Evolutionary conservation across 805 yeast species (phyloP), one percentile per base, ranked within the genome.

Genomic region (Metschnikowia vanudenii): DNA sequence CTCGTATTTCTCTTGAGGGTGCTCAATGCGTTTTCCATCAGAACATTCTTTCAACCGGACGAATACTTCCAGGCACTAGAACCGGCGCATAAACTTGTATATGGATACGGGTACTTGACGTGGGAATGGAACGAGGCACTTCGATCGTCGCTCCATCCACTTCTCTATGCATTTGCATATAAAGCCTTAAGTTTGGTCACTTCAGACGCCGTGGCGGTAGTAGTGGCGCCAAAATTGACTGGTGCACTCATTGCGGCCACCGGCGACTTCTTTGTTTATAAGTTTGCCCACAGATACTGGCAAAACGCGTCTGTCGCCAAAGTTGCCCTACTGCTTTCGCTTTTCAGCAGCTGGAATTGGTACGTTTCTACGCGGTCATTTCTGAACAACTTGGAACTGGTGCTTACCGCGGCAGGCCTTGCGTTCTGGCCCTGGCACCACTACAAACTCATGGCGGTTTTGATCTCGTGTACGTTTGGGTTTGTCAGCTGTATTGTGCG

Each of bases 1-100:
- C 12, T 38, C 16, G 37, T 45, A 7, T 39, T 45, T 29, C 20
- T 69, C 0, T 52, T 76, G n/a, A 65, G 96, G 33, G 51, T 84
- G 9, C 28, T 78, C 56, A 89, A 90, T 63, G 79, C 95, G 0
- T 59, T 86, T 19, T 62, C 82, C 1, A 78, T 80, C 4, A 61
- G 61, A 45, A 89, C 98, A 0, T 94, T 81, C 61, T 94, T 94
- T 67, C 99, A 94, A 63, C 92, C 99, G 0, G 99, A 94, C 64
- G 99, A 94, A 65, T 94, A 76, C 66, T 94, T 84, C 82, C 99
- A 94, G 65, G 74, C 91, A 0, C 68, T 94, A 42, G 99, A 94
- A 59, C 96, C 97, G 0, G 99, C 98, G 0, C 96, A 90, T 63
- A 47, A 59, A 3, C 68, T 75, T 31, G 84, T 85, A 0, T 89